Conservation (phyloP, 768 basidiomycete genomes). For the Lactifluus rugatus region DNA sequence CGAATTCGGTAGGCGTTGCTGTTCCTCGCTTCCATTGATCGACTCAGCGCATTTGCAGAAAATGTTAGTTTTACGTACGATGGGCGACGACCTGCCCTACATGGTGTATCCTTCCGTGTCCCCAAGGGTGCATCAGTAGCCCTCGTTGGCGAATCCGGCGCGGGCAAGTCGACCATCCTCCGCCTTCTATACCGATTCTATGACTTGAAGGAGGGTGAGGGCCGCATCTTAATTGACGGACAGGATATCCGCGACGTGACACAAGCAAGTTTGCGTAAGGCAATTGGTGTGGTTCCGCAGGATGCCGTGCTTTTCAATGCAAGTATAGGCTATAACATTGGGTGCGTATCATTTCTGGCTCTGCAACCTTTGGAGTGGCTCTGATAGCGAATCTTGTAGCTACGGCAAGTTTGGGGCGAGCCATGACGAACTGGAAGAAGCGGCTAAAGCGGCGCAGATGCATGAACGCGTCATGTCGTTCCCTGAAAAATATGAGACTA, state of each 20-base stretch:
- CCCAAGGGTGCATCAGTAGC: constrained; percentile 84
- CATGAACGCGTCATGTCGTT: constrained; percentile 78
- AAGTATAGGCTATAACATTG: constrained; percentile 64
- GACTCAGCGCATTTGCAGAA: constrained; percentile 33
- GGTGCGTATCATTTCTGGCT: constrained; percentile 30
- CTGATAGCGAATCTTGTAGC: constrained; percentile 24
- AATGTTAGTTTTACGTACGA: constrained; percentile 87
- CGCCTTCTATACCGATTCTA: constrained; percentile 92
- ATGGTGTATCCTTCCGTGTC: constrained; percentile 78
- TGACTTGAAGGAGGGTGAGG: constrained; percentile 71
- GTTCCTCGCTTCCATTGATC: not conserved
- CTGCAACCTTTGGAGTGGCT: not conserved
- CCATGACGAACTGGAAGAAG: constrained; percentile 65
- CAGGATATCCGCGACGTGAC: constrained; percentile 64
- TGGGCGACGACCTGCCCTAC: constrained; percentile 54
- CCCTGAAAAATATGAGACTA: constrained; percentile 50
- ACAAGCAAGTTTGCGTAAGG: constrained; percentile 52
- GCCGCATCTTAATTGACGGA: constrained; percentile 75
- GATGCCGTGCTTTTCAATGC: constrained; percentile 68
- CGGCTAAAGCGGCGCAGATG: constrained; percentile 77
- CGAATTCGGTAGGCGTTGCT: constrained; percentile 60
- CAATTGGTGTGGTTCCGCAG: constrained; percentile 45
- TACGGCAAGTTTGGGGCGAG: constrained; percentile 71
- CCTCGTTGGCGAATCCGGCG: constrained; percentile 75
- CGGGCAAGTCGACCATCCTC: constrained; percentile 76